A percentile compares a stretch with the other conserved stretches of the same genome.
Evolutionary conservation across 495 filamentous ascomycete species (phyloP).

Genomic region (Lentithecium fluviatile): DNA sequence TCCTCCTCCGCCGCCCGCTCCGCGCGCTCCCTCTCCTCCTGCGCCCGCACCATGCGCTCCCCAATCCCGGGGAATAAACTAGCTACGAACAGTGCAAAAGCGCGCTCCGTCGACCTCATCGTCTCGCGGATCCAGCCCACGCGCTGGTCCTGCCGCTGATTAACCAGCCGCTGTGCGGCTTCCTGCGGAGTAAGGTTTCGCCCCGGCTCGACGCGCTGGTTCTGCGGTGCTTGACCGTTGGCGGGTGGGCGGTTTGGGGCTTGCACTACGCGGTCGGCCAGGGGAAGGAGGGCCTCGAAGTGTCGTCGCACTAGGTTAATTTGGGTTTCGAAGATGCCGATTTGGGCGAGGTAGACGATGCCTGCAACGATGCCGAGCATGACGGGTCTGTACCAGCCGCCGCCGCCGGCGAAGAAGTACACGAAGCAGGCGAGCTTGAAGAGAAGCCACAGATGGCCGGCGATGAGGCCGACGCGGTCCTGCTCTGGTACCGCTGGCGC

Average conservation of each 20-base stretch:
- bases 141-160: conserved; percentile 50
- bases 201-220: conserved; percentile 6
- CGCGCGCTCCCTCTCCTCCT: conserved; percentile 50
- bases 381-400: conserved; percentile 67
- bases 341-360: conserved; percentile 63
- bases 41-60: conserved; percentile 70
- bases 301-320: conserved; percentile 66
- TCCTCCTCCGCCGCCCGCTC: conserved; percentile 47
- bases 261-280: conserved; percentile 38
- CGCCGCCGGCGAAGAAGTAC: conserved; percentile 74
- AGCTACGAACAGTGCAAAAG: conserved; percentile 77
- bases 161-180: conserved; percentile 55
- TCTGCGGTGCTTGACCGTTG: neutral
- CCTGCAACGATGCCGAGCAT: conserved; percentile 61
- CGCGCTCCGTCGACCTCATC: conserved; percentile 66
- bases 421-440: conserved; percentile 72
- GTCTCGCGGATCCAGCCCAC: conserved; percentile 56
- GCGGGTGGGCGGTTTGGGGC: neutral
- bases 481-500: conserved; percentile 6
- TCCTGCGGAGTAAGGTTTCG: conserved; percentile 51
- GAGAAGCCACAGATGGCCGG: conserved; percentile 69
- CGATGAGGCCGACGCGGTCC: conserved; percentile 16
- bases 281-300: conserved; percentile 68
- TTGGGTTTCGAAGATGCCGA: conserved; percentile 57
- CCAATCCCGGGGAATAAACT: conserved; percentile 83